Evolutionary conservation across 495 filamentous ascomycete genomes (phyloP).

Genomic region (Lepidopterella palustris): DNA sequence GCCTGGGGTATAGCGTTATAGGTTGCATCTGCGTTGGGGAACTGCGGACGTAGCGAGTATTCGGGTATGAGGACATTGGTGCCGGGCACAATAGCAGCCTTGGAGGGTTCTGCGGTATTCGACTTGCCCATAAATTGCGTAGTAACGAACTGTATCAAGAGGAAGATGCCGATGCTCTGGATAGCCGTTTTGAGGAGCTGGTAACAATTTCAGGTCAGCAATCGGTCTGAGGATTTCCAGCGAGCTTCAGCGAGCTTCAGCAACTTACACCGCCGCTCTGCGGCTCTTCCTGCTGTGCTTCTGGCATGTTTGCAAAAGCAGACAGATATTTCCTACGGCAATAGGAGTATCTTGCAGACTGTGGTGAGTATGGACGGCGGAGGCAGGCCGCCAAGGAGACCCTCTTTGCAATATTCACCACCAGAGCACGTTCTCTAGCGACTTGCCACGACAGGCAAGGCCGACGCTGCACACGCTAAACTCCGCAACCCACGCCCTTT

Average conservation of each 20-base stretch:
- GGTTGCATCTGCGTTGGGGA: constrained; percentile 51
- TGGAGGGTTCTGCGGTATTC: constrained; percentile 41
- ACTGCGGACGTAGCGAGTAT: constrained; percentile 57
- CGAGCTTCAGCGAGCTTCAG: background rate
- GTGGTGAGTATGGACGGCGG: background rate
- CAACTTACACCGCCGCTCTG: constrained; percentile 15
- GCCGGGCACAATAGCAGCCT: constrained; percentile 6
- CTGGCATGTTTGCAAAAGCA: constrained; percentile 13
- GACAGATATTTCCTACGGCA: background rate
- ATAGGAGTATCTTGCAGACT: too few relatives aligned
- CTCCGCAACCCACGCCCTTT: background rate
- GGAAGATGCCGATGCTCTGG: constrained; percentile 64
- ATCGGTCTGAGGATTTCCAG: background rate
- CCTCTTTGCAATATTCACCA: background rate
- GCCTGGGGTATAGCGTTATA: constrained; percentile 70
- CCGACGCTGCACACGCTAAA: background rate
- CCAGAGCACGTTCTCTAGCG: too few relatives aligned
- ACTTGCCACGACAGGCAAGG: background rate
- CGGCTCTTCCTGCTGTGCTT: constrained; percentile 20
- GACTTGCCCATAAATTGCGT: constrained; percentile 47
- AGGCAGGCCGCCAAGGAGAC: background rate
- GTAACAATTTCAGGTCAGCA: constrained; percentile 1
- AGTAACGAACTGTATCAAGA: constrained; percentile 58
- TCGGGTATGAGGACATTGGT: constrained; percentile 53
- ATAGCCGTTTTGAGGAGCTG: constrained; percentile 50